Percentiles rank a stretch among this genome's conserved stretches.
Conservation (phyloP, 2,329 filamentous ascomycete species). For the Colletotrichum sp. region DNA sequence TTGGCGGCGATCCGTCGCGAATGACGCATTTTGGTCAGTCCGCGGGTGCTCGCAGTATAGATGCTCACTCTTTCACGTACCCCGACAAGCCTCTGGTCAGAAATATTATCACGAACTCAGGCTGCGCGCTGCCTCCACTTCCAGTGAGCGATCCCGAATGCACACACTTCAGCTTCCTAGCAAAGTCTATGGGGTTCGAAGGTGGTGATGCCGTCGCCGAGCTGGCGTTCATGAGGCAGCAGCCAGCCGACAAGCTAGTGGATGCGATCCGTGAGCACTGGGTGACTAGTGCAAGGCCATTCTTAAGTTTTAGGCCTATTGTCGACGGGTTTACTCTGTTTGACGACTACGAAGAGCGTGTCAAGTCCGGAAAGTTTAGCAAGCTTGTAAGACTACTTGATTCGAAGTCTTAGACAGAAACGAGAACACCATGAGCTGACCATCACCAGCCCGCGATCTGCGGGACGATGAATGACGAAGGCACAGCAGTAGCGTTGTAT, state of each 20-base stretch:
- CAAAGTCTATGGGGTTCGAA: neutral
- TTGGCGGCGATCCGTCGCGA: neutral
- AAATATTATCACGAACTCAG: neutral
- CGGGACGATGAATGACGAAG: neutral
- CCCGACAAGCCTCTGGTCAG: neutral
- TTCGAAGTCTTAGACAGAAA: neutral
- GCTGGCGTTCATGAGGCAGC: neutral
- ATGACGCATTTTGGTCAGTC: neutral
- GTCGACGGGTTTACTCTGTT: neutral
- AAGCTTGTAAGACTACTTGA: neutral
- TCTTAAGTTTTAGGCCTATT: neutral
- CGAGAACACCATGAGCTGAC: fast-evolving
- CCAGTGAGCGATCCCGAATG: neutral
- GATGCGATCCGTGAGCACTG: neutral
- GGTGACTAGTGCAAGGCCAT: neutral
- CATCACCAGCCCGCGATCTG: neutral
- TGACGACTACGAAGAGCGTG: neutral
- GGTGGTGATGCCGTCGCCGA: neutral
- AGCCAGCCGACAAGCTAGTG: neutral
- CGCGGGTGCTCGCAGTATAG: neutral
- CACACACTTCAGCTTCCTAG: neutral
- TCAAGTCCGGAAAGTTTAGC: neutral
- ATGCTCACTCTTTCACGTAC: neutral
- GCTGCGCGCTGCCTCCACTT: neutral
- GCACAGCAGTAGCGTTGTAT: neutral